Evolutionary conservation across 306 rosid species (phyloP).

Genomic region (Sechiopsis laciniata): DNA sequence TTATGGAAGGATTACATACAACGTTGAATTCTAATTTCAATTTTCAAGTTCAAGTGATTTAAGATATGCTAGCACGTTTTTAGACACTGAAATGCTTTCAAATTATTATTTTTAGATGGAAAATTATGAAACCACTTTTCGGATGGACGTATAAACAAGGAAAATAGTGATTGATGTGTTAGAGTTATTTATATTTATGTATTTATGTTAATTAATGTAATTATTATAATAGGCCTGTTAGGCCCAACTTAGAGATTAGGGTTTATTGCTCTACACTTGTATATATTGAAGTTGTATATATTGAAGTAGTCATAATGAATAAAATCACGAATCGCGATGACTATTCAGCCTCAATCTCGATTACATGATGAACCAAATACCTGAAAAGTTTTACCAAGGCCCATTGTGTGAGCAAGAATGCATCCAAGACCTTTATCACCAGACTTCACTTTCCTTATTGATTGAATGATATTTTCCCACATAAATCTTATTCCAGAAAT

Average conservation of each 20-base stretch:
- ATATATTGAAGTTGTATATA: too few relatives aligned
- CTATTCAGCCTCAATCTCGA: too few relatives aligned
- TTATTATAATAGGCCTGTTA: too few relatives aligned
- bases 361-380: constrained; percentile 42
- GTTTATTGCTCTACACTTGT: too few relatives aligned
- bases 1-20: not conserved
- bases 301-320: too few relatives aligned
- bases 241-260: too few relatives aligned
- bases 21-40: not conserved
- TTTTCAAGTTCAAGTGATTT: not conserved
- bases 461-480: constrained; percentile 97
- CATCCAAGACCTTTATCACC: constrained; percentile 99
- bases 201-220: too few relatives aligned
- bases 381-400: constrained; percentile 99
- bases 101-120: not conserved
- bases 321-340: too few relatives aligned
- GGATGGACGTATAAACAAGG: not conserved
- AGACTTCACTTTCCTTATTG: constrained; percentile 74
- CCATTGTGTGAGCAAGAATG: constrained; percentile 97
- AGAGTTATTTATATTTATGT: too few relatives aligned
- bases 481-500: constrained; percentile 80
- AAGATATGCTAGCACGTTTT: not conserved
- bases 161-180: not conserved
- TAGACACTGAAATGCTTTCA: not conserved
- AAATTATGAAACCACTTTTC: not conserved